Conservation (phyloP, 805 yeast genomes). For the Suhomyces faveliae region DNA sequence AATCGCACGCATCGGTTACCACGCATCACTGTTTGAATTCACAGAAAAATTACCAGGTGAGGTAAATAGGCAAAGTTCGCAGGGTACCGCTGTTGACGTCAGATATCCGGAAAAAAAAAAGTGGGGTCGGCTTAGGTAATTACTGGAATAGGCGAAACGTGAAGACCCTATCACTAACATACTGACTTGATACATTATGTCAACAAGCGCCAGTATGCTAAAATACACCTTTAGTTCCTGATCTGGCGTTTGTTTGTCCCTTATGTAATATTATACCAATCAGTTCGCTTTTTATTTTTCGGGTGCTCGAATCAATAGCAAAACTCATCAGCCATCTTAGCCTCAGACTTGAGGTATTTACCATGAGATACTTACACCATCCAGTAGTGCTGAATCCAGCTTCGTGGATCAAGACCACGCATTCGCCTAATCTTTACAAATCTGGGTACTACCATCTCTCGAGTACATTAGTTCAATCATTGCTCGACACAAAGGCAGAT, state of each 20-base stretch:
- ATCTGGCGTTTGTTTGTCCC: not conserved
- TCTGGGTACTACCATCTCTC: constrained; percentile 2
- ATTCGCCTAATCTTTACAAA: not conserved
- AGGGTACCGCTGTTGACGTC: not conserved
- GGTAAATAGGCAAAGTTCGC: not conserved
- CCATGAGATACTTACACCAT: constrained; percentile 20
- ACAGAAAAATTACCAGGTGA: not conserved
- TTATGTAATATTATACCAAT: too few species aligned
- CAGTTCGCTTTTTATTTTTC: not conserved
- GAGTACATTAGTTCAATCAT: constrained; percentile 30
- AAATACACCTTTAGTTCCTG: not conserved
- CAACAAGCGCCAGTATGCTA: not conserved
- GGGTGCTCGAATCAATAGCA: not conserved
- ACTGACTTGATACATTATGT: not conserved
- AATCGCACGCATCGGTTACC: not conserved
- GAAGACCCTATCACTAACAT: not conserved
- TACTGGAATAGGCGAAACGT: not conserved
- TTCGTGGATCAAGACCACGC: constrained; percentile 22
- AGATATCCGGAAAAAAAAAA: not conserved
- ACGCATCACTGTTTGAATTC: not conserved
- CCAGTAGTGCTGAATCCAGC: constrained; percentile 32
- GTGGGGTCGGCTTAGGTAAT: not conserved
- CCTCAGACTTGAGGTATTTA: not conserved
- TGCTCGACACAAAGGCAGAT: constrained; percentile 27
- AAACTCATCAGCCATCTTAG: not conserved